These are phyloP conservation scores for Lactifluus echinatus DNA, from an alignment of 768 basidiomycete species.

Conservation along the genomic window DNA sequence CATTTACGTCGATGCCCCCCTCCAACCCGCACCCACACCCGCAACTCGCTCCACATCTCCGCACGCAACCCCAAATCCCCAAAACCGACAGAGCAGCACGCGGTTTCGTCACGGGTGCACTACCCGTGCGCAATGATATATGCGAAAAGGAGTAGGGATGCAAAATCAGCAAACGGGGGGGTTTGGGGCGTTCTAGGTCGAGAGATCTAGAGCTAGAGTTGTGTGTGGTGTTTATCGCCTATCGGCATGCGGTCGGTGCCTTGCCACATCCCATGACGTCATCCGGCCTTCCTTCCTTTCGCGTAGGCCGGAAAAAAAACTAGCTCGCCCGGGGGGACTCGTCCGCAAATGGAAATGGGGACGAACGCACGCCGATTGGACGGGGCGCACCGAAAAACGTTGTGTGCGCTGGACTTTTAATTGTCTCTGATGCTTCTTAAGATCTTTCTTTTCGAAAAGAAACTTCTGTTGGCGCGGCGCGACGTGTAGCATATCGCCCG, in stretches of 20 bases:
- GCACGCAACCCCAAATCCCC: no score
- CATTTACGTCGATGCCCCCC: no score
- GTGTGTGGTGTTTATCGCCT: neutral
- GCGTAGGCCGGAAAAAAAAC: neutral
- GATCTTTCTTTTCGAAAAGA: neutral
- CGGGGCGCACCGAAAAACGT: no score
- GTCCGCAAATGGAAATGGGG: neutral
- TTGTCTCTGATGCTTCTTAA: no score
- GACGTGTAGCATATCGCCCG: neutral
- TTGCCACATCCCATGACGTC: neutral
- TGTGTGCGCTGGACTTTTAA: neutral
- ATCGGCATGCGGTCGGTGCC: neutral
- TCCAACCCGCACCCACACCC: no score
- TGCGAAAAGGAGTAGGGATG: no score
- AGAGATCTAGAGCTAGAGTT: neutral
- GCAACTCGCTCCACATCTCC: no score
- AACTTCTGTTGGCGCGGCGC: constrained; percentile 11
- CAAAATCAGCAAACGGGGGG: no score
- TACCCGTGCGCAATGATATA: no score
- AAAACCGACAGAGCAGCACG: no score
- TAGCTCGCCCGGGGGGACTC: neutral
- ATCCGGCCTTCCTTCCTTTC: neutral
- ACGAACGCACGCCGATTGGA: neutral
- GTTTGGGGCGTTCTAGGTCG: no score
- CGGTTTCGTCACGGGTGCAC: no score